Evolutionary conservation across 2,329 filamentous ascomycete genomes (phyloP).

Genomic region (Diaporthe citri): DNA sequence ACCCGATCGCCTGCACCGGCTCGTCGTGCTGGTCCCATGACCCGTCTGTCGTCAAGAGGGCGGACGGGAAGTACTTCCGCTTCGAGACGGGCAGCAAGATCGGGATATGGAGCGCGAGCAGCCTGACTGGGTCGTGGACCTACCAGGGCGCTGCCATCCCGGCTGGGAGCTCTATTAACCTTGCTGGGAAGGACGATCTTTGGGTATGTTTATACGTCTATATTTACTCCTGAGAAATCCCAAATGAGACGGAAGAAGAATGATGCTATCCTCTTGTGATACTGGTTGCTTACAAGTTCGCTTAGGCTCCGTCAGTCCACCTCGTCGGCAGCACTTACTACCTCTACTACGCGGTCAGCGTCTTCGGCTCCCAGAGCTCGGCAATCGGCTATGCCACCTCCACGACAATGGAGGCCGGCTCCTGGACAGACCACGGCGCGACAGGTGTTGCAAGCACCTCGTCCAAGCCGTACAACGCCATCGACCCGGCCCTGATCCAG

Average conservation of each 20-base stretch:
- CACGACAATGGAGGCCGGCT: slow-evolving; percentile 48
- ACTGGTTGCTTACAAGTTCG: too few species aligned
- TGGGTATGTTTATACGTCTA: too few species aligned
- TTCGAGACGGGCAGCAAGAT: slow-evolving; percentile 54
- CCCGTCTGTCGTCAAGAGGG: slow-evolving; percentile 52
- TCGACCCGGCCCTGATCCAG: slow-evolving; percentile 64
- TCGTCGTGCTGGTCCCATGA: slow-evolving; percentile 53
- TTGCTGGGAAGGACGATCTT: slow-evolving; percentile 55
- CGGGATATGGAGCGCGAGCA: slow-evolving; percentile 49
- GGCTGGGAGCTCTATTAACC: slow-evolving; percentile 53
- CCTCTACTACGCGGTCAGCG: slow-evolving; percentile 76
- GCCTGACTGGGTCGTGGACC: slow-evolving; percentile 55
- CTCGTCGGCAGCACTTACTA: slow-evolving; percentile 71
- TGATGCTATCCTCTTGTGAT: too few species aligned
- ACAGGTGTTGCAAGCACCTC: slow-evolving; percentile 58
- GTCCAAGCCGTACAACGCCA: slow-evolving; percentile 62
- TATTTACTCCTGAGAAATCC: too few species aligned
- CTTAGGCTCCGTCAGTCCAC: slow-evolving; percentile 74
- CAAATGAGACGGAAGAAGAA: too few species aligned
- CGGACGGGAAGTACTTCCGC: slow-evolving; percentile 55
- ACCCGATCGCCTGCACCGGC: slow-evolving; percentile 52
- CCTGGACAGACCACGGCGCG: slow-evolving; percentile 65
- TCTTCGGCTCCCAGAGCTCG: slow-evolving; percentile 71
- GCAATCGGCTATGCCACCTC: slow-evolving; percentile 69
- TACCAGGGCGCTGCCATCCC: slow-evolving; percentile 56